These are phyloP conservation scores for Coemansia sp. DNA, from an alignment of 192 early-diverging fungal species.

Conservation along the genomic window DNA sequence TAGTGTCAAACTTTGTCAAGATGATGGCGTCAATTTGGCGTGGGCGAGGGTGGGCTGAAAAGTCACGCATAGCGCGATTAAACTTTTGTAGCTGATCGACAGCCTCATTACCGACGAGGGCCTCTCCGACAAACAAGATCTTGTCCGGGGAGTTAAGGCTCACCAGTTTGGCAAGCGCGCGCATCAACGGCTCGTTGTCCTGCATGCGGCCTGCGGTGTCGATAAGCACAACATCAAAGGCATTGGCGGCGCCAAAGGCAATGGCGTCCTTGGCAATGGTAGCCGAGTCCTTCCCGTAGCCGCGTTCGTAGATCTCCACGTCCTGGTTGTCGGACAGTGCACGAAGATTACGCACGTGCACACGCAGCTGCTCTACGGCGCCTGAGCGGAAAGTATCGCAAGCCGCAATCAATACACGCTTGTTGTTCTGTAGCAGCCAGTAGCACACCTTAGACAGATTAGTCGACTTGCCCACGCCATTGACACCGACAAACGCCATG, in stretches of 20 bases:
- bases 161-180: constrained; percentile 91
- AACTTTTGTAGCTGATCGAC: constrained; percentile 96
- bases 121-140: constrained; percentile 97
- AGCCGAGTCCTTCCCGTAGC: constrained; percentile 96
- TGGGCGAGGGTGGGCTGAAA: constrained; percentile 74
- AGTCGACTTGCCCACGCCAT: constrained; percentile 92
- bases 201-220: constrained; percentile 99
- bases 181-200: constrained; percentile 97
- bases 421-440: constrained; percentile 90
- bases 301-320: constrained; percentile 91
- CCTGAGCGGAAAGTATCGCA: constrained; percentile 97
- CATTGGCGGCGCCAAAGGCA: constrained; percentile 66
- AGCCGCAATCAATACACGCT: constrained; percentile 87
- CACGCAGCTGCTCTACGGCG: constrained; percentile 92
- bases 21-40: constrained; percentile 95
- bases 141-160: constrained; percentile 91
- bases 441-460: constrained; percentile 94
- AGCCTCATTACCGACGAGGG: constrained; percentile 94
- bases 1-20: constrained; percentile 94
- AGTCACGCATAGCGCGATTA: constrained; percentile 90
- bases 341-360: constrained; percentile 83
- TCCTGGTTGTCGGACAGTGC: constrained; percentile 65
- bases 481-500: constrained; percentile 92
- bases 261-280: constrained; percentile 94
- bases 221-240: constrained; percentile 88